Evolutionary conservation across 208 protist species (phyloP).

Genomic region (Trypanosoma scelopori): DNA sequence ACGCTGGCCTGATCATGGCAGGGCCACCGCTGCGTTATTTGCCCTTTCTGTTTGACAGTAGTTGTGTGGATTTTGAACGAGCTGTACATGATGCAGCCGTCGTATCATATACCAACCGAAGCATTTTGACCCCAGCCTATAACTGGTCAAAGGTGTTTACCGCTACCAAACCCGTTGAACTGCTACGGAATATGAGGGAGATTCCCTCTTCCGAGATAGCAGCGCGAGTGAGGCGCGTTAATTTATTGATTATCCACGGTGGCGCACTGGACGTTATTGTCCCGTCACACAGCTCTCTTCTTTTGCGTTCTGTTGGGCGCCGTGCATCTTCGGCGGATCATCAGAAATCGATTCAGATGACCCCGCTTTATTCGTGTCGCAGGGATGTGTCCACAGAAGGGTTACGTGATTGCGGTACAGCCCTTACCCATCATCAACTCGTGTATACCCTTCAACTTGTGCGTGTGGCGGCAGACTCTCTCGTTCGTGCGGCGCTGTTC

Average conservation of each 20-base stretch:
- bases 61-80: slow-evolving; percentile 47
- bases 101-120: slow-evolving; percentile 19
- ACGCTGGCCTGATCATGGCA: slow-evolving; percentile 67
- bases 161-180: not conserved
- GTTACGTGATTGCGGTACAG: slow-evolving; percentile 57
- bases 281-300: slow-evolving; percentile 47
- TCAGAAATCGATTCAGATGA: not conserved
- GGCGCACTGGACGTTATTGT: slow-evolving; percentile 74
- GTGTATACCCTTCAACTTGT: slow-evolving; percentile 80
- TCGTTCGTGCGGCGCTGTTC: slow-evolving; percentile 60
- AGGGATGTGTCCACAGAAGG: slow-evolving; percentile 70
- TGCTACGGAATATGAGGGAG: slow-evolving; percentile 31
- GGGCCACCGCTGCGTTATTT: slow-evolving; percentile 65
- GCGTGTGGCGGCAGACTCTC: slow-evolving; percentile 44
- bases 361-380: slow-evolving; percentile 22
- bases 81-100: slow-evolving; percentile 43
- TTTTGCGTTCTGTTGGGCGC: slow-evolving; percentile 48
- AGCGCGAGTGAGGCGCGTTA: slow-evolving; percentile 36
- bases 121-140: not conserved
- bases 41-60: slow-evolving; percentile 69
- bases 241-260: slow-evolving; percentile 62
- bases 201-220: slow-evolving; percentile 34
- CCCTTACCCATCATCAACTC: slow-evolving; percentile 72
- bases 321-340: slow-evolving; percentile 10
- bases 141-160: slow-evolving; percentile 10